phyloP scores from a whole-genome alignment of 169 alveolate species.

The Blepharisma undulans region DNA sequence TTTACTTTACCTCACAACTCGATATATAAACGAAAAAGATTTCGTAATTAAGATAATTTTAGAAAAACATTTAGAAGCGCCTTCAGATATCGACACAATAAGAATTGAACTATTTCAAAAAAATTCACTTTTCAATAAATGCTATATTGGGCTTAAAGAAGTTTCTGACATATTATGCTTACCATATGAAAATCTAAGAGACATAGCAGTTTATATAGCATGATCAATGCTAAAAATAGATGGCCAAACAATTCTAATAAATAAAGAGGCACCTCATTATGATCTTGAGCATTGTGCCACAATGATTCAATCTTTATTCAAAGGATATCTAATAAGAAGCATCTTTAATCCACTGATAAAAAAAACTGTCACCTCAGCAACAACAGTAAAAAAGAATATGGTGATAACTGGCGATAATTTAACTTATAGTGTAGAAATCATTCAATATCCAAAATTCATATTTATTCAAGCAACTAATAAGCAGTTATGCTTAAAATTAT shows the following conservation, averaged over 20 bases:
- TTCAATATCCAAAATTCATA: not conserved
- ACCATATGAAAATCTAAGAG: not conserved
- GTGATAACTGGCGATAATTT: not conserved
- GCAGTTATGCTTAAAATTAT: not conserved
- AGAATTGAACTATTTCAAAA: not conserved
- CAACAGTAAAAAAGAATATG: not conserved
- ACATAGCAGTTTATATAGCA: not conserved
- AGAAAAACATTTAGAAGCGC: not conserved
- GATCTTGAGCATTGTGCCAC: not conserved
- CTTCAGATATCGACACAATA: not conserved
- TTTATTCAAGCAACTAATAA: not conserved
- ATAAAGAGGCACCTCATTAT: not conserved
- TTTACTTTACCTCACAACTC: not conserved
- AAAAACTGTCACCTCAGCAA: not conserved
- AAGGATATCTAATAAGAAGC: not conserved
- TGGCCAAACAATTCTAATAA: not conserved
- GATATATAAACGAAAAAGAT: not conserved
- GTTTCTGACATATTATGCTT: not conserved
- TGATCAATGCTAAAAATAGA: not conserved
- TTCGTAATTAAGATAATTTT: too few species aligned
- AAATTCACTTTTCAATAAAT: not conserved
- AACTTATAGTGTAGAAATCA: not conserved
- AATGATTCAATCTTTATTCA: not conserved
- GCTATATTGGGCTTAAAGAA: not conserved
- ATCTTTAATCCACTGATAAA: not conserved